These are phyloP conservation scores for Cyclostephanos tholiformis DNA, from an alignment of 108 stramenopile genomes.

Conservation along the genomic window DNA sequence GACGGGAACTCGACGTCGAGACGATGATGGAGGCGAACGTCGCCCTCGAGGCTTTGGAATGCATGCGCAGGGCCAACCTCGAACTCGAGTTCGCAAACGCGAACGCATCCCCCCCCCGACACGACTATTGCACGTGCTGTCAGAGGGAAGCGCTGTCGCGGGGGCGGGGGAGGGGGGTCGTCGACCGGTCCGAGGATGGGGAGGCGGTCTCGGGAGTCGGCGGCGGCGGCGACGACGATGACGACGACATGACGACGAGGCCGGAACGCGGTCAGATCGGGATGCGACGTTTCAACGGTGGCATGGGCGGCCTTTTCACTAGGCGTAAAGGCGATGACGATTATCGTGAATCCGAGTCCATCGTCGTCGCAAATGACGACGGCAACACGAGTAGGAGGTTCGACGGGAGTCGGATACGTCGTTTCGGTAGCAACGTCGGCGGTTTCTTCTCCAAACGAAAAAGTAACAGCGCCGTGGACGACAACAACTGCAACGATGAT, in stretches of 20 bases:
- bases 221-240: conserved; percentile 7
- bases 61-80: conserved; percentile 64
- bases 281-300: neutral
- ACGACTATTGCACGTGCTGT: conserved; percentile 42
- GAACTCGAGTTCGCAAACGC: conserved; percentile 55
- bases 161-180: neutral
- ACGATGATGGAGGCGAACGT: conserved; percentile 63
- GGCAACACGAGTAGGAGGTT: neutral
- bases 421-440: neutral
- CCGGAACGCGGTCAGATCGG: neutral
- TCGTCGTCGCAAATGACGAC: neutral
- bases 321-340: neutral
- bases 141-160: conserved; percentile 37
- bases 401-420: neutral
- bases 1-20: no score
- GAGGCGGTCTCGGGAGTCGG: neutral
- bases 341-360: neutral
- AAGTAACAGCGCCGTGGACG: no score
- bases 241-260: neutral
- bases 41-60: conserved; percentile 64
- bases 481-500: no score
- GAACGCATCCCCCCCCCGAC: conserved; percentile 5
- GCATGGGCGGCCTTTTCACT: neutral
- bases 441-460: neutral
- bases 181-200: no score